Evolutionary conservation across 768 basidiomycete genomes (phyloP), one percentile per base, ranked within the genome.

Genomic region (Chalciporus pseudorubinellus): DNA sequence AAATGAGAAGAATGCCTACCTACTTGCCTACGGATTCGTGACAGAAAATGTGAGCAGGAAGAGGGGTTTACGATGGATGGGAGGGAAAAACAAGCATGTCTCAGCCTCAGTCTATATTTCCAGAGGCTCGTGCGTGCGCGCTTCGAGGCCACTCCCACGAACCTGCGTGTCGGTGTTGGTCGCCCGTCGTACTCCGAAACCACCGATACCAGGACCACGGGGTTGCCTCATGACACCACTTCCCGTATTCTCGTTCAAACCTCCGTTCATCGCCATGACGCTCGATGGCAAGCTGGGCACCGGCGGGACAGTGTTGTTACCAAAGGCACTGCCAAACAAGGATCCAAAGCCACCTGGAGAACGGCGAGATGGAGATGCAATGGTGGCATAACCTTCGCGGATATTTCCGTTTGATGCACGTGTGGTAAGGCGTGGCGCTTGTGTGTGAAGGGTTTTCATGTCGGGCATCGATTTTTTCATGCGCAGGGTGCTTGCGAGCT

Each of bases 381-480:
- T 90, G 31, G 91, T 92, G 16, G 89, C 89, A 70, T 89, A 93
- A 24, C 89, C 89, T 53, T 81, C 80, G 46, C 91, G 84, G 51
- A 93, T 92, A 65, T 93, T 93, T 50, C 90, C 89, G 66, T 92
- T 93, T 42, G 90, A 93, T 16, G 89, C 78, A 53, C 90, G 87
- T 14, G 87, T 85, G 51, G 74, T 82, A 42, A 93, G 79, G 46
- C 90, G 86, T 29, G 89, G 90, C 1, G 86, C 85, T 61, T 85
- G 83, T 16, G 84, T 77, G 54, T 91, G 90, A 57, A 92, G 71
- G 14, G 87, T 87, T 73, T 91, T 91, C 83, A 98, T 85, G 70
- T 98, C 93, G 3, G 97, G 97, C 97, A 98, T 98, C 20, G 93
- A 95, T 73, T 97, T 97, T 78, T 98, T 98, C 70, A 87, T 84